phyloP scores from a whole-genome alignment of 2,329 filamentous ascomycete species.

The Diplodia sapinea region DNA sequence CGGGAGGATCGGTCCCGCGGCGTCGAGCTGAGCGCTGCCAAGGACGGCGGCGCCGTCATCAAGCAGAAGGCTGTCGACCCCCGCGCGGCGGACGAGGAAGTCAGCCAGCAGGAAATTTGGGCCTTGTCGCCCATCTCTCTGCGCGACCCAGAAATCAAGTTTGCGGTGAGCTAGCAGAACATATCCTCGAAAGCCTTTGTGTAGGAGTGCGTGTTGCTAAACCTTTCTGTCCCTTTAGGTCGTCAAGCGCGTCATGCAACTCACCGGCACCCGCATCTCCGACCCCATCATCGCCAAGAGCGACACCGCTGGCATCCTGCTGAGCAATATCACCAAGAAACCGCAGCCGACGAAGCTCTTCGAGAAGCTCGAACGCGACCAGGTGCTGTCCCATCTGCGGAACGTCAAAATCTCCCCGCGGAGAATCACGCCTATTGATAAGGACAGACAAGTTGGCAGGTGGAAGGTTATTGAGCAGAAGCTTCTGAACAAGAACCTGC shows the following conservation, averaged over 20 bases:
- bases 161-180: conserved; percentile 43
- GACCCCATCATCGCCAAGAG: conserved; percentile 66
- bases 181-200: too few species aligned
- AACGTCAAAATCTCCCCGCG: conserved; percentile 73
- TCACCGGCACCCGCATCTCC: conserved; percentile 77
- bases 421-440: conserved; percentile 72
- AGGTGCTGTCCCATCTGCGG: conserved; percentile 58
- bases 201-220: too few species aligned
- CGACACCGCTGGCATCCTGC: conserved; percentile 47
- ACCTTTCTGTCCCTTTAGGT: conserved; percentile 60
- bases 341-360: conserved; percentile 62
- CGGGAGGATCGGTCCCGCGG: not conserved
- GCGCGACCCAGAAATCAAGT: conserved; percentile 42
- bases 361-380: conserved; percentile 57
- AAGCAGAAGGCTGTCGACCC: not conserved
- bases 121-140: conserved; percentile 40
- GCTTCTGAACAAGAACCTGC: conserved; percentile 48
- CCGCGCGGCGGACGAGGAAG: not conserved
- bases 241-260: conserved; percentile 77
- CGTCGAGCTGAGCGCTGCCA: not conserved
- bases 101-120: conserved; percentile 8
- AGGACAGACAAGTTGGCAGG: conserved; percentile 72
- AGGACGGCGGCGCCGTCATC: conserved; percentile 4
- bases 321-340: conserved; percentile 31
- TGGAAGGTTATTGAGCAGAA: conserved; percentile 81